Base-by-base conservation (phyloP, 2,329 filamentous ascomycete species). In the Talaromyces sp. region DNA sequence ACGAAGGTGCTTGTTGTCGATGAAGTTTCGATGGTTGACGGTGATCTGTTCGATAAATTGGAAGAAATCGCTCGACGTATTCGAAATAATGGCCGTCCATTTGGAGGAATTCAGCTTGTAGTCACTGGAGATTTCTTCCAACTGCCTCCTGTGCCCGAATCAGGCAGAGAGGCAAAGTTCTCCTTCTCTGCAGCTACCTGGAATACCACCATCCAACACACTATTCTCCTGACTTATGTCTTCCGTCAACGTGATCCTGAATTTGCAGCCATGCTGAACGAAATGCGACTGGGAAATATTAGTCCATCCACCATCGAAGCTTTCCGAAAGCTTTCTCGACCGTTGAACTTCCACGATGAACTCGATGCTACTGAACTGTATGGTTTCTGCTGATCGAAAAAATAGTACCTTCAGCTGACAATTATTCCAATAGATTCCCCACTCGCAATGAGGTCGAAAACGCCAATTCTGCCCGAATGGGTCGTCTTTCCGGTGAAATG, bases 61-160 rank as follows among this genome's bases (percentile, higher is more conserved):
- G 91, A 95, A 56, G 84, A 89, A 55, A 89, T 99, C 61, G 93
- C 92, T 13, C 84, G 93, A 51, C 85, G 81, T 3, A 86, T 99
- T 56, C 86, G 92, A 49, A 96, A 95, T 68, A 97, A 96, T 63
- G 92, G 90, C 9, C 84, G 90, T 9, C 89, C 94, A 0, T 99
- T 96, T 79, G 95, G 94, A 49, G 94, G 94, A 4, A 97, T 99
- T 41, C 94, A 99, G 63, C 81, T 99, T 27, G 84, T 99, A 51
- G 90, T 99, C 54, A 99, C 94, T 0, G 94, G 94, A 3, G 94
- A 99, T 67, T 99, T 99, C 75, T 99, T 99, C 73, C 94, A 99
- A 70, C 77, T 99, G 3, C 94, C 94, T 0, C 94, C 94, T 1
- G 94, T 99, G 1, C 92, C 93, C 1, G 92, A 97, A 32, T 59